Percentiles rank a stretch among this genome's conserved stretches.
These are phyloP conservation scores for Wallacemonas collosoma DNA, from an alignment of 208 protist species.

Conservation along the genomic window DNA sequence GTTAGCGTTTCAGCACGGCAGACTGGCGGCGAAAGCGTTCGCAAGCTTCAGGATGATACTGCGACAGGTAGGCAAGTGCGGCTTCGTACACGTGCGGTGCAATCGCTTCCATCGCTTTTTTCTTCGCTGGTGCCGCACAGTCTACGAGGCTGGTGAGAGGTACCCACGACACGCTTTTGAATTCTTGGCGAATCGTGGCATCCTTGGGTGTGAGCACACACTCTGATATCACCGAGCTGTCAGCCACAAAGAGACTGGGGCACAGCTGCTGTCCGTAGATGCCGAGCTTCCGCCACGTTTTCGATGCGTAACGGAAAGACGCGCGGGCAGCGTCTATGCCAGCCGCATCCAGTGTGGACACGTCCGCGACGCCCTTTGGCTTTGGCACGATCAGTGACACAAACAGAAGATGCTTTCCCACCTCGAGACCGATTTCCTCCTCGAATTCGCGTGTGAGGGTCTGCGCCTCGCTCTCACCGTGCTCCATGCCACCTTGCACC, in stretches of 20 bases:
- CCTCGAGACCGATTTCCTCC: constrained; percentile 49
- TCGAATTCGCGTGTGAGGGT: constrained; percentile 42
- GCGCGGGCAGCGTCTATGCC: not conserved
- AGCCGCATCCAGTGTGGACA: constrained; percentile 18
- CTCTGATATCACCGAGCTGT: constrained; percentile 10
- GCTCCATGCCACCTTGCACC: constrained; percentile 43
- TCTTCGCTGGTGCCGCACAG: constrained; percentile 33
- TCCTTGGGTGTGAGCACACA: not conserved
- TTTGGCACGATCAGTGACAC: constrained; percentile 29
- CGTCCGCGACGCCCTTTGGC: not conserved
- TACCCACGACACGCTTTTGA: constrained; percentile 36
- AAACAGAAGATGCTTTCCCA: constrained; percentile 21
- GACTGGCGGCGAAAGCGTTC: not conserved
- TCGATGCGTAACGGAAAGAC: constrained; percentile 45
- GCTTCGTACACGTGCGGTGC: constrained; percentile 27
- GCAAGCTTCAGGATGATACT: not conserved
- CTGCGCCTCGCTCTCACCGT: constrained; percentile 24
- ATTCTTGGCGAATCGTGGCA: constrained; percentile 15
- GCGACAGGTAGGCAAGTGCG: not conserved
- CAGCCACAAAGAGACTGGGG: constrained; percentile 36
- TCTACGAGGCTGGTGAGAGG: constrained; percentile 26
- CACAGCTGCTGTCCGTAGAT: constrained; percentile 56
- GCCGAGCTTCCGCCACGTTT: constrained; percentile 43
- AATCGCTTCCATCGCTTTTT: constrained; percentile 31
- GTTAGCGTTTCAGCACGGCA: not conserved